Percentiles rank a stretch among this genome's conserved stretches.
Evolutionary conservation across 164 flowering plant species (phyloP).

Genomic region (Macadamia tetraphylla): DNA sequence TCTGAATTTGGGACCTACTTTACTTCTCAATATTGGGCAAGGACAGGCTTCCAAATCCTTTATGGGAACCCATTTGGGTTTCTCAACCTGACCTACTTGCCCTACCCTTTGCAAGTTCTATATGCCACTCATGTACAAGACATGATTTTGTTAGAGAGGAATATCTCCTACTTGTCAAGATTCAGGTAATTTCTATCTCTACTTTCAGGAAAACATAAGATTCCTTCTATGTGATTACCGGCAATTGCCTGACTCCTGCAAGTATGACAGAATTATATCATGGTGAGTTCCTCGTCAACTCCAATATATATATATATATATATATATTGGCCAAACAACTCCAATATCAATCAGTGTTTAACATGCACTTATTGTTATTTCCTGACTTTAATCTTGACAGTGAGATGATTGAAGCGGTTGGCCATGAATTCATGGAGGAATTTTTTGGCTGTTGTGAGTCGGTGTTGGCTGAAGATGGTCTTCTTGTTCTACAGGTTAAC

Average conservation of each 20-base stretch:
- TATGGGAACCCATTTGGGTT: no score
- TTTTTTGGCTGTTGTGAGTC: conserved; percentile 76
- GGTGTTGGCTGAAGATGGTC: conserved; percentile 63
- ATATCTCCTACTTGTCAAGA: no score
- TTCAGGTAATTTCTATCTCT: not conserved
- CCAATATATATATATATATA: not conserved
- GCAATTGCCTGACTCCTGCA: conserved; percentile 45
- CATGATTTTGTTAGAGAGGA: no score
- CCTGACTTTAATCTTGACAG: conserved; percentile 27
- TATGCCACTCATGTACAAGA: no score
- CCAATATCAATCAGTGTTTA: conserved; percentile 1
- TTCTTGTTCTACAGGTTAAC: conserved; percentile 83
- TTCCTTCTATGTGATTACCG: conserved; percentile 83
- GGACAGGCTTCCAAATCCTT: no score
- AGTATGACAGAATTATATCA: conserved; percentile 80
- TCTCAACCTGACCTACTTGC: no score
- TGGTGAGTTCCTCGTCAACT: conserved; percentile 37
- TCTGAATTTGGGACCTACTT: no score
- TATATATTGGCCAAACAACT: not conserved
- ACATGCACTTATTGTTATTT: not conserved
- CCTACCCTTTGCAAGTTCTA: not conserved
- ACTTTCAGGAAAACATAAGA: conserved; percentile 54
- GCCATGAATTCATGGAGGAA: conserved; percentile 87
- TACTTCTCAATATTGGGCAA: no score
- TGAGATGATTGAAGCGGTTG: conserved; percentile 91